phyloP scores from a whole-genome alignment of 768 basidiomycete species.

The Termitomyces sp. region DNA sequence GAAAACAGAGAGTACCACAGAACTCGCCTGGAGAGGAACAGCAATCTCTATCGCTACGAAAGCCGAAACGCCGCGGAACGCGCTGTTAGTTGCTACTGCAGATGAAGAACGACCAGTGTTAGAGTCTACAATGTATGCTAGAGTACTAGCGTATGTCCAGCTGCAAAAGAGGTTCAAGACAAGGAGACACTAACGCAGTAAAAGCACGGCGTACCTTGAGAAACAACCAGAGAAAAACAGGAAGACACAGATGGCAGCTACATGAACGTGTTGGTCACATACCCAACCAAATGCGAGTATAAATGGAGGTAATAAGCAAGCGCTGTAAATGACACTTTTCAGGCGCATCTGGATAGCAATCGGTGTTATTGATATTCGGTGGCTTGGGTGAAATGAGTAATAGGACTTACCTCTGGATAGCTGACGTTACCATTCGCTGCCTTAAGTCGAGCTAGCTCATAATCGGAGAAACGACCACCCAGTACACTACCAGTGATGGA shows the following conservation, averaged over 20 bases:
- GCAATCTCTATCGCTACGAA: constrained; percentile 71
- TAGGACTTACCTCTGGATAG: constrained; percentile 60
- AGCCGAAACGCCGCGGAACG: constrained; percentile 66
- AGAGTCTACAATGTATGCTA: constrained; percentile 86
- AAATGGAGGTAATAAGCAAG: constrained; percentile 56
- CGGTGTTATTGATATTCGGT: neutral
- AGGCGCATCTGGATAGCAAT: constrained; percentile 58
- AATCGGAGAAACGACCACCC: constrained; percentile 44
- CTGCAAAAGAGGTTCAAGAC: constrained; percentile 15
- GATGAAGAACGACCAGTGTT: constrained; percentile 78
- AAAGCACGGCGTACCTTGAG: constrained; percentile 54
- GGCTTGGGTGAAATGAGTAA: neutral
- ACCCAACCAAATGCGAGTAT: constrained; percentile 77
- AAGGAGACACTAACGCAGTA: neutral
- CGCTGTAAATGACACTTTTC: constrained; percentile 53
- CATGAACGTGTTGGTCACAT: constrained; percentile 53
- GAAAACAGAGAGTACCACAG: neutral
- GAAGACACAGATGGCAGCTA: constrained; percentile 66
- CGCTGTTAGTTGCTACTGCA: constrained; percentile 74
- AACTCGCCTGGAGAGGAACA: constrained; percentile 62
- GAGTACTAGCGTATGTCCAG: constrained; percentile 60
- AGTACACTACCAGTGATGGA: constrained; percentile 37
- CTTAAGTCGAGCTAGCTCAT: constrained; percentile 31
- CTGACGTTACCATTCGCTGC: constrained; percentile 35
- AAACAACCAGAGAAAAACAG: constrained; percentile 74